Evolutionary conservation across 2,329 filamentous ascomycete species (phyloP).

Genomic region (Fusarium succisae): DNA sequence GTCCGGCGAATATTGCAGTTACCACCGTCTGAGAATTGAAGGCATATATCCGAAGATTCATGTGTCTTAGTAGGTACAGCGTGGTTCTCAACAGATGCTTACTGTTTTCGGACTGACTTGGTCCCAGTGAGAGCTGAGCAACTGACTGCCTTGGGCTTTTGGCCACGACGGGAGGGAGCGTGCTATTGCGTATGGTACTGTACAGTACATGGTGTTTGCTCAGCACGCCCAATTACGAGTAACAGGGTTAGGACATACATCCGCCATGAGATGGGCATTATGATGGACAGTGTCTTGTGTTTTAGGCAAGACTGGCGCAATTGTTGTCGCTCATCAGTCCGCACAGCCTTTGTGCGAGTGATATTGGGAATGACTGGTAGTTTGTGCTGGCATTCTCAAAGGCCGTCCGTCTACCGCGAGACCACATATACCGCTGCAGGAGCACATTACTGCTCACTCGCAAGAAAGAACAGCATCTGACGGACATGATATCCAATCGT

Average conservation of each 20-base stretch:
- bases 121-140: slow-evolving; percentile 4
- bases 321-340: background rate
- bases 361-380: background rate
- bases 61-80: slow-evolving; percentile 18
- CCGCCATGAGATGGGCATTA: slow-evolving; percentile 18
- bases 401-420: background rate
- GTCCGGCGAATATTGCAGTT: background rate
- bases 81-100: background rate
- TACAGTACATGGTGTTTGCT: slow-evolving; percentile 7
- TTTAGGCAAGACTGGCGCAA: slow-evolving; percentile 33
- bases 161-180: slow-evolving; percentile 7
- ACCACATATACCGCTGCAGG: background rate
- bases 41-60: background rate
- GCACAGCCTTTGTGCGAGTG: background rate
- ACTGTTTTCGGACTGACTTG: slow-evolving; percentile 1
- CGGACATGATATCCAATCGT: slow-evolving; percentile 12
- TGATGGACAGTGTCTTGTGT: slow-evolving; percentile 35
- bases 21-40: background rate
- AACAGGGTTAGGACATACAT: slow-evolving; percentile 9
- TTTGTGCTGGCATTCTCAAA: background rate
- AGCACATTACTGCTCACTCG: background rate
- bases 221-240: slow-evolving; percentile 3
- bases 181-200: slow-evolving; percentile 1
- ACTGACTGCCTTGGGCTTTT: background rate
- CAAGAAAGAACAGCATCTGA: slow-evolving; percentile 15